phyloP scores from a whole-genome alignment of 1,284 basidiomycete genomes.

The Trametes hirsuta region DNA sequence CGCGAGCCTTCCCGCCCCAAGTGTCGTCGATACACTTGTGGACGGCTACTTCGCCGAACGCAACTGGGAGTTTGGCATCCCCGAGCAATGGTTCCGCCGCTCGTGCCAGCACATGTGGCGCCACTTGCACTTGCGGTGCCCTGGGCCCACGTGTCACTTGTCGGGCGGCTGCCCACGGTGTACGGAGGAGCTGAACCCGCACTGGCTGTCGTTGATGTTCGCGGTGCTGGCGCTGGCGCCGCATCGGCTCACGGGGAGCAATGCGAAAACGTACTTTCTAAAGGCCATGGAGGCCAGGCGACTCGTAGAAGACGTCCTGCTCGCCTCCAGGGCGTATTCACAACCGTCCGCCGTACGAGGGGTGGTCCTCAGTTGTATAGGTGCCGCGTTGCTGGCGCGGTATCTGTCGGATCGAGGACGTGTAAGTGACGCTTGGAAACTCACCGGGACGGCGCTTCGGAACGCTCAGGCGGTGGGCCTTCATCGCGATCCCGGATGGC shows the following conservation, averaged over 20 bases:
- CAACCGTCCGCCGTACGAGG: slow-evolving; percentile 44
- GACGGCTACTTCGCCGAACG: slow-evolving; percentile 46
- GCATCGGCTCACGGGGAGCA: slow-evolving; percentile 28
- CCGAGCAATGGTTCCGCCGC: slow-evolving; percentile 49
- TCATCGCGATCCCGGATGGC: slow-evolving; percentile 53
- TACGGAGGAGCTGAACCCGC: slow-evolving; percentile 44
- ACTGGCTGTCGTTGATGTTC: slow-evolving; percentile 54
- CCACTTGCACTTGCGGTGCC: slow-evolving; percentile 39
- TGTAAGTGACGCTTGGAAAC: slow-evolving; percentile 57
- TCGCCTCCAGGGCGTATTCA: slow-evolving; percentile 42
- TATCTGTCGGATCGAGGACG: slow-evolving; percentile 52
- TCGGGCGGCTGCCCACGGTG: slow-evolving; percentile 28
- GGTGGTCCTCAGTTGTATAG: slow-evolving; percentile 49
- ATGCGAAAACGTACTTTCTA: slow-evolving; percentile 43
- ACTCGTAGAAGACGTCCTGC: slow-evolving; percentile 49
- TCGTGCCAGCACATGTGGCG: slow-evolving; percentile 50
- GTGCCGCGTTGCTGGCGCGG: slow-evolving; percentile 46
- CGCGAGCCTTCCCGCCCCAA: slow-evolving; percentile 41
- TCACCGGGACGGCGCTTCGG: slow-evolving; percentile 47
- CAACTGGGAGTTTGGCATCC: slow-evolving; percentile 56
- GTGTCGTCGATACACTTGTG: slow-evolving; percentile 39
- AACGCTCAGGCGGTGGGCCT: slow-evolving; percentile 53
- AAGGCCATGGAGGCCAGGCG: slow-evolving; percentile 48
- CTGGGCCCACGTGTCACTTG: slow-evolving; percentile 26
- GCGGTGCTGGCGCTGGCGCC: slow-evolving; percentile 48